phyloP scores from a whole-genome alignment of 768 basidiomycete genomes.

The Naganishia randhawae region DNA sequence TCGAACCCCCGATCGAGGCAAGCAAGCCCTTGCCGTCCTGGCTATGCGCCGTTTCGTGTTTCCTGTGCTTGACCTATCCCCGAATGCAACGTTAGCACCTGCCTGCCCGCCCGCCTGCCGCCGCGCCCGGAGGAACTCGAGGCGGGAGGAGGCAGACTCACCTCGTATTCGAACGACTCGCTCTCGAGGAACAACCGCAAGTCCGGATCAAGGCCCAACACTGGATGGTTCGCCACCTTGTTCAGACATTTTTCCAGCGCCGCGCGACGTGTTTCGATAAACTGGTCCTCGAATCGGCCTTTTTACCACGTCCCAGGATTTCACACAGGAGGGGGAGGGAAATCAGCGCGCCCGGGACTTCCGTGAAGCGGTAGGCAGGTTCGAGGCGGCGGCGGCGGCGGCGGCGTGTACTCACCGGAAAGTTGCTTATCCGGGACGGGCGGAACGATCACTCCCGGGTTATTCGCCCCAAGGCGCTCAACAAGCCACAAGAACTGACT shows the following conservation, averaged over 20 bases:
- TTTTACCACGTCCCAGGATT: too few species aligned
- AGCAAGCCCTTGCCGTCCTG: conserved; percentile 67
- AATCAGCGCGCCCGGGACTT: background rate
- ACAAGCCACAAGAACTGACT: conserved; percentile 97
- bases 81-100: background rate
- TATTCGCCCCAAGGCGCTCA: conserved; percentile 78
- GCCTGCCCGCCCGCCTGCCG: background rate
- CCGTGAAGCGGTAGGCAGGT: too few species aligned
- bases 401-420: conserved; percentile 55
- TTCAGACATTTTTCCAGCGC: conserved; percentile 85
- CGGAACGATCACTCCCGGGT: conserved; percentile 94
- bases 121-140: too few species aligned
- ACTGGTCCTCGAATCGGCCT: conserved; percentile 83
- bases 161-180: conserved; percentile 85
- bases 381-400: too few species aligned
- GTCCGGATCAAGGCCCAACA: conserved; percentile 81
- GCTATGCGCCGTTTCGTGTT: conserved; percentile 70
- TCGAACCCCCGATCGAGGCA: conserved; percentile 72
- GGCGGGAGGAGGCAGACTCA: conserved; percentile 54
- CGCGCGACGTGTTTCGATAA: conserved; percentile 77
- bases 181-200: conserved; percentile 86
- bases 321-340: background rate
- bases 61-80: conserved; percentile 79
- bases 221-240: conserved; percentile 89
- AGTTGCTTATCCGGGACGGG: conserved; percentile 93